phyloP scores from a whole-genome alignment of 352 stramenopile genomes.

The Globisporangium camurandrum region DNA sequence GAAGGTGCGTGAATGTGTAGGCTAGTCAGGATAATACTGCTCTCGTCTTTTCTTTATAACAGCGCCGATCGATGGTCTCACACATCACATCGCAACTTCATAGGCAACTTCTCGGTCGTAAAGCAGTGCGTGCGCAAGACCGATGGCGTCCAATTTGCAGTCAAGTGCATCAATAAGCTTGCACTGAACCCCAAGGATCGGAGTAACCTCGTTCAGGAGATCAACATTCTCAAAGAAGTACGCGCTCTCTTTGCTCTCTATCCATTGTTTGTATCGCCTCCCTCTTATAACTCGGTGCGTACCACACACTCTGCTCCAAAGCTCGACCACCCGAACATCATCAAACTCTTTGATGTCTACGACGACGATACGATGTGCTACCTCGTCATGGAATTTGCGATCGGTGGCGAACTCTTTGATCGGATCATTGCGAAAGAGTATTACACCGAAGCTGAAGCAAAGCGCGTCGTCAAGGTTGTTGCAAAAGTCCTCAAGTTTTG shows the following conservation, averaged over 20 bases:
- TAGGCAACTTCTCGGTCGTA: conserved; percentile 82
- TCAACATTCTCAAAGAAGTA: conserved; percentile 73
- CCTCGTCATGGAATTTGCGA: conserved; percentile 86
- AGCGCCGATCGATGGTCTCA: no score
- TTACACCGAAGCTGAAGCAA: conserved; percentile 87
- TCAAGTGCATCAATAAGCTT: conserved; percentile 84
- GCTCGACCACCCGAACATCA: conserved; percentile 85
- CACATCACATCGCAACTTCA: no score
- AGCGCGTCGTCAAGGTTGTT: conserved; percentile 79
- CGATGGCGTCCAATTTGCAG: conserved; percentile 48
- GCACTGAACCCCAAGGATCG: conserved; percentile 73
- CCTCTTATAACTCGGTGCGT: background rate
- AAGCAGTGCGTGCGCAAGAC: conserved; percentile 56
- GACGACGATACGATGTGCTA: conserved; percentile 75
- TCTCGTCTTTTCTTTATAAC: no score
- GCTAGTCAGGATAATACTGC: no score
- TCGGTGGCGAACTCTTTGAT: conserved; percentile 90
- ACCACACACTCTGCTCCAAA: conserved; percentile 10
- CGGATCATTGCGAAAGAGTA: conserved; percentile 90
- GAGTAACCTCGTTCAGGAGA: conserved; percentile 74
- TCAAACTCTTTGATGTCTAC: conserved; percentile 82
- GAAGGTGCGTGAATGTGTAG: conserved; percentile 47
- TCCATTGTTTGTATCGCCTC: background rate
- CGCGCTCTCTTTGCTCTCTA: conserved; percentile 2
- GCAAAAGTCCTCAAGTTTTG: conserved; percentile 84